These are phyloP conservation scores for Simplicillium sp. DNA, from an alignment of 2,329 filamentous ascomycete genomes.

Conservation along the genomic window DNA sequence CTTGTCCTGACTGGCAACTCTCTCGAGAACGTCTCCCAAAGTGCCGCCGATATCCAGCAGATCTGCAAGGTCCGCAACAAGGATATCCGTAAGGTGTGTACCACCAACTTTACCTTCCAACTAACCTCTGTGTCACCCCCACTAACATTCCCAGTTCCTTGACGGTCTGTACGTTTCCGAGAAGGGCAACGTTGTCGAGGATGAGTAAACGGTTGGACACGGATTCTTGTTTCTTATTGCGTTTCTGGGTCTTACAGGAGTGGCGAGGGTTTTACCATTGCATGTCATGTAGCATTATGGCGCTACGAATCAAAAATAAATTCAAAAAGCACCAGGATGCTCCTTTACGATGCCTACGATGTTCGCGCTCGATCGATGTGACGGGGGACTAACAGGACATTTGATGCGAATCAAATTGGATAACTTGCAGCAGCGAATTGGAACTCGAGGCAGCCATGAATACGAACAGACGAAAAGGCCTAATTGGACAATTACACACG, in stretches of 20 bases:
- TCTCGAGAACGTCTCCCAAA: slow-evolving; percentile 94
- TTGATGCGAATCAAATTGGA: too few species aligned
- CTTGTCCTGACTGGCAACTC: slow-evolving; percentile 89
- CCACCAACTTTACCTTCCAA: neutral
- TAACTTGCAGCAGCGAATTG: too few species aligned
- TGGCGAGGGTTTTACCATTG: slow-evolving; percentile 52
- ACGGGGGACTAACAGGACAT: too few species aligned
- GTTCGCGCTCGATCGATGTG: too few species aligned
- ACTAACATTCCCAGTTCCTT: slow-evolving; percentile 63
- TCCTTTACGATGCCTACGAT: too few species aligned
- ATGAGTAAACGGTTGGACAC: slow-evolving; percentile 36
- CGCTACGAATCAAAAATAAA: slow-evolving; percentile 29
- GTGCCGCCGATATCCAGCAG: slow-evolving; percentile 98
- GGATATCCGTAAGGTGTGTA: slow-evolving; percentile 96
- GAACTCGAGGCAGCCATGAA: too few species aligned
- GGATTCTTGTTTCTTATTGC: slow-evolving; percentile 38
- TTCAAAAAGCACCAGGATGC: neutral
- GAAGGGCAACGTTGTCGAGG: slow-evolving; percentile 87
- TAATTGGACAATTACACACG: too few species aligned
- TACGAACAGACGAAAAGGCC: too few species aligned
- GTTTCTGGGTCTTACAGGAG: slow-evolving; percentile 52
- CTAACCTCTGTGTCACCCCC: neutral
- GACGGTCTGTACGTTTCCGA: slow-evolving; percentile 99
- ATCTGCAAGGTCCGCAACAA: slow-evolving; percentile 99
- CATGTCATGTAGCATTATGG: slow-evolving; percentile 47